Base-by-base conservation (phyloP, 2,329 filamentous ascomycete species). In the Exophiala aquamarina region DNA sequence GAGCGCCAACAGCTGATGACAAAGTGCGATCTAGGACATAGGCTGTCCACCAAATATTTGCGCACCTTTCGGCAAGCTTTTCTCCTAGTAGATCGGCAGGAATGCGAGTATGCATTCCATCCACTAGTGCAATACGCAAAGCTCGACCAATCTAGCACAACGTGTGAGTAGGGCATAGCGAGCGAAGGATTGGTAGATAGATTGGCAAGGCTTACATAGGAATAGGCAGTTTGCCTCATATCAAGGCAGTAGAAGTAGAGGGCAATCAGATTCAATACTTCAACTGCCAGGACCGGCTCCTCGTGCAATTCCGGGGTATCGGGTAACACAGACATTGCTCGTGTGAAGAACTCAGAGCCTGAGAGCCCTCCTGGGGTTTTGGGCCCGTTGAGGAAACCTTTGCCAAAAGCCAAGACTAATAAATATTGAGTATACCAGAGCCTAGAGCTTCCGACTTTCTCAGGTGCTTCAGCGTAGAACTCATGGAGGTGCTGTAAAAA, bases 341-440 rank as follows among this genome's bases (percentile, higher is more conserved):
- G 68, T 1, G 70, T 61, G 48, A 76, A 76, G 23, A 71, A 67
- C 3, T 74, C 71, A 1, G 69, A 67, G 0, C 77, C 76, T 0
- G 74, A 69, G 0, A 76, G 75, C 1, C 63, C 46, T 41, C 61
- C 64, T 0, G 62, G 62, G 3, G 64, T 62, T 2, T 59, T 61
- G 14, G 68, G 58, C 28, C 66, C 66, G 26, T 70, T 69, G 0
- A 73, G 66, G 19, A 81, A 75, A 0, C 73, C 75, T 52, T 80
- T 80, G 1, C 77, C 77, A 48, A 81, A 77, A 0, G 77, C 77
- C 2, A 81, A 61, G 8, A 81, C 67, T 1, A 79, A 62, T 3
- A 79, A 61, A n/a, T 75, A 78, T 42, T 81, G 76, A 14, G 76
- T 71, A 46, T 76, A 78, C 66, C 74, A 79, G 2, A 80, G 57